phyloP scores from a whole-genome alignment of 164 flowering plant species.

The Warburgia ugandensis region DNA sequence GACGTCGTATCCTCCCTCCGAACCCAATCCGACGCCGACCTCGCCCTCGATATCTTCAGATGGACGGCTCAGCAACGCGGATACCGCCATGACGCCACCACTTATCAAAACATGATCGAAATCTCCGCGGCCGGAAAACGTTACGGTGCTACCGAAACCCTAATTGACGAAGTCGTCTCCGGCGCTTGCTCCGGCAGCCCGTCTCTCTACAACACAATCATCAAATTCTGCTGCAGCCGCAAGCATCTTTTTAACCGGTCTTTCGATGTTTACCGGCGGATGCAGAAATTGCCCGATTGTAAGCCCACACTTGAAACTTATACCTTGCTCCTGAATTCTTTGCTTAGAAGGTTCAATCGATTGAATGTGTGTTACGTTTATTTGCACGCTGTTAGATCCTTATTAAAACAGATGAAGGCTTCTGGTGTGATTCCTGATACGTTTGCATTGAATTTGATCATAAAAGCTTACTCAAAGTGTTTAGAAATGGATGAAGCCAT shows the following conservation, averaged over 20 bases:
- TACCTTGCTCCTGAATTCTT: constrained; percentile 36
- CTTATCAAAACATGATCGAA: constrained; percentile 58
- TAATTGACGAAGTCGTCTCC: constrained; percentile 70
- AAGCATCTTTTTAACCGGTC: constrained; percentile 53
- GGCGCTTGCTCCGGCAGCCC: constrained; percentile 55
- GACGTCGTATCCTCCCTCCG: constrained; percentile 61
- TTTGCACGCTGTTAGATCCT: constrained; percentile 55
- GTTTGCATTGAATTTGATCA: constrained; percentile 65
- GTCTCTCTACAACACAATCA: constrained; percentile 56
- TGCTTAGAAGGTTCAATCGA: constrained; percentile 57
- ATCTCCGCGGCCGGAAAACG: constrained; percentile 34
- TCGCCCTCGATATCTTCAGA: constrained; percentile 86
- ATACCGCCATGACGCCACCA: constrained; percentile 55
- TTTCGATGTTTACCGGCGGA: constrained; percentile 71
- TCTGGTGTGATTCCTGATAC: constrained; percentile 69
- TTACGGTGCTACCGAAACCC: constrained; percentile 43
- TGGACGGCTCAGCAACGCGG: constrained; percentile 74
- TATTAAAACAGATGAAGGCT: constrained; percentile 75
- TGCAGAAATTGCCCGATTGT: constrained; percentile 45
- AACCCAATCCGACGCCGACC: constrained; percentile 77
- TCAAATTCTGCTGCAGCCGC: constrained; percentile 49
- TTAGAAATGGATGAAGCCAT: constrained; percentile 67
- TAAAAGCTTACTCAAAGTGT: constrained; percentile 72
- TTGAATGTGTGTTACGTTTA: constrained; percentile 54
- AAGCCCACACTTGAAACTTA: constrained; percentile 72